Base-by-base conservation (phyloP, 2,329 filamentous ascomycete genomes). In the Sporothrix brunneoviolacea region DNA sequence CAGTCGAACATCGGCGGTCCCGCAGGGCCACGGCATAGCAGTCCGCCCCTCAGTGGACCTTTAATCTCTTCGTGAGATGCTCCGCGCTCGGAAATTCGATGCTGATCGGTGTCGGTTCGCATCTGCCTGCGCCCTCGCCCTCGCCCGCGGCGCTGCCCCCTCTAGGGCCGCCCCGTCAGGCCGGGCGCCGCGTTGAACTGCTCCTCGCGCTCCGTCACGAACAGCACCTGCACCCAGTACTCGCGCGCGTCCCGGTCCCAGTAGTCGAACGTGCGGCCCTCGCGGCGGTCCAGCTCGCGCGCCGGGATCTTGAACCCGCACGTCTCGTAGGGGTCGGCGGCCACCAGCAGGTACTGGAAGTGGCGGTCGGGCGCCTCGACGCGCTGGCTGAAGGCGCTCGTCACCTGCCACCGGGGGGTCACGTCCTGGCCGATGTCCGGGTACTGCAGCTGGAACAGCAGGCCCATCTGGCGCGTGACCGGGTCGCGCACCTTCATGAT, bases 191-290 rank as follows among this genome's bases (percentile, higher is more conserved):
- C 79, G 44, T 80, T 82, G 57, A 83, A 97, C 54, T 90, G 77
- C 76, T 96, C 91, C 70, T 97, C 93, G 57, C 93, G 82, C 75
- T 98, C 93, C 35, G 93, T 97, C 80, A 96, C 93, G 72, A 97
- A 98, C 75, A 97, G 87, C 58, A 98, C 79, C 74, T 97, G 93
- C 36, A 96, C 80, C 88, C 90, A 97, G 65, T 94, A 98, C 73
- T 97, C 91, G 75, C 94, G 95, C 56, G 85, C 83, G 67, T 98
- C 93, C 54, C 86, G 84, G 69, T 98, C 93, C 75, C 91, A 98
- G 83, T 91, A 97, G 48, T 82, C 86, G 79, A 91, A 98, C 68
- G 91, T 93, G 62, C 84, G 80, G 51, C 88, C 91, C 58, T 94
- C 90, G 21, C 87, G 79, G 61, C 90, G 81, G 70, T 98, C 93